Conservation (phyloP, 768 basidiomycete genomes). For the Cystobasidium ongulense region DNA sequence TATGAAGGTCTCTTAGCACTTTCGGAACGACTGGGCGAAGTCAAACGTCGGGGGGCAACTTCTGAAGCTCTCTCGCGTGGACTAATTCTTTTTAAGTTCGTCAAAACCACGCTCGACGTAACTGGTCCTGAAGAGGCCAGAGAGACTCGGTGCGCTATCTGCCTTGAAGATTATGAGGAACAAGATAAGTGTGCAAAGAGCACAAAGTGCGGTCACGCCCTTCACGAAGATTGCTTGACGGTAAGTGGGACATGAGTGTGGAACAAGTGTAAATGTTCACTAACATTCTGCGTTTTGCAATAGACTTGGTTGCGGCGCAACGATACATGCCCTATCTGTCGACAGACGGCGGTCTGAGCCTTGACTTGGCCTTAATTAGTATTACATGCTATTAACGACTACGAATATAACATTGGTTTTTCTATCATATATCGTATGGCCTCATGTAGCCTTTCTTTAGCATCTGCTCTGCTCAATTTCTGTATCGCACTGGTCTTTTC, state of each 20-base stretch:
- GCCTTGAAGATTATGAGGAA: slow-evolving; percentile 29
- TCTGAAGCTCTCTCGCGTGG: neutral
- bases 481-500: no score
- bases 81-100: neutral
- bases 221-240: slow-evolving; percentile 16
- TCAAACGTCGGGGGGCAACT: slow-evolving; percentile 3
- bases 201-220: slow-evolving; percentile 25
- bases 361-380: no score
- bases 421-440: no score
- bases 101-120: neutral
- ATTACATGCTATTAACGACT: no score
- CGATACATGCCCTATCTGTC: slow-evolving; percentile 21
- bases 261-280: neutral
- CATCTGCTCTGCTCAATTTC: no score
- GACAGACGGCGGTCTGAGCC: slow-evolving; percentile 16
- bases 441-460: no score
- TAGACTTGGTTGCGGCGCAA: slow-evolving; percentile 13
- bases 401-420: no score
- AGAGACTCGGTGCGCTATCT: slow-evolving; percentile 26
- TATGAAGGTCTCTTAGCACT: slow-evolving; percentile 28
- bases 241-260: neutral
- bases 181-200: slow-evolving; percentile 10
- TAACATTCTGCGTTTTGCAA: neutral
- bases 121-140: neutral
- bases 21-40: slow-evolving; percentile 20